A percentile compares a stretch with the other conserved stretches of the same genome.
phyloP scores from a whole-genome alignment of 2,329 filamentous ascomycete genomes.

The Fusarium devonianum region DNA sequence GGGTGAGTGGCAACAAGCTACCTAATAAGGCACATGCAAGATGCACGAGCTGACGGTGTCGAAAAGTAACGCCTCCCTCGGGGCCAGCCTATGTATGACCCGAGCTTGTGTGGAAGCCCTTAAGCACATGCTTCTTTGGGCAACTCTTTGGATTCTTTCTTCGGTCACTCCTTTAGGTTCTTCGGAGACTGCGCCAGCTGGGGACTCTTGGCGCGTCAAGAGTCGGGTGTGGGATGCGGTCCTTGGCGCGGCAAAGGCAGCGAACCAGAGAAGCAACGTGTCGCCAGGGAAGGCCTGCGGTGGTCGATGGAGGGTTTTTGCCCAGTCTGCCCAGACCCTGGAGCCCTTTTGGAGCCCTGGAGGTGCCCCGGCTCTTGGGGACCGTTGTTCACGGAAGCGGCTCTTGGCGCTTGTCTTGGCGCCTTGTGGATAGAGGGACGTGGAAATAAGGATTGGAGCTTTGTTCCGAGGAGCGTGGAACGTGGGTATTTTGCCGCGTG shows the following conservation, averaged over 20 bases:
- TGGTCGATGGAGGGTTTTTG: neutral
- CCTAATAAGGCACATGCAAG: slow-evolving; percentile 5
- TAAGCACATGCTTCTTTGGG: neutral
- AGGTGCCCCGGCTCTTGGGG: neutral
- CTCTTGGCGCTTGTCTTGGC: slow-evolving; percentile 29
- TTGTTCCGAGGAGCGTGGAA: neutral
- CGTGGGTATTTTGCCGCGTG: too few species aligned
- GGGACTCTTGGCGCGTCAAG: slow-evolving; percentile 2
- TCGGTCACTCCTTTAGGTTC: neutral
- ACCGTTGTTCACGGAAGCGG: slow-evolving; percentile 13
- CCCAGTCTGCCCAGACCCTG: neutral
- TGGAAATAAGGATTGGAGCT: neutral
- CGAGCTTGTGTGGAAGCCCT: neutral
- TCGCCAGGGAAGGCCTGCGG: slow-evolving; percentile 3
- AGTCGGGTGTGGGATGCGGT: neutral
- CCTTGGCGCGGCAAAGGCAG: slow-evolving; percentile 6
- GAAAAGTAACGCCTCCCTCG: neutral
- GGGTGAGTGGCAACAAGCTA: neutral
- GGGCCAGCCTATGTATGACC: too few species aligned
- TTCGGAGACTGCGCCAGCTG: neutral
- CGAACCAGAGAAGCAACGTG: slow-evolving; percentile 12
- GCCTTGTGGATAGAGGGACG: neutral
- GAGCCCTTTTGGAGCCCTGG: too few species aligned
- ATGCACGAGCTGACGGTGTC: neutral
- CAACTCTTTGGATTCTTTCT: too few species aligned